Conservation (phyloP, 2,329 filamentous ascomycete genomes). For the Trichoderma arundinaceum region DNA sequence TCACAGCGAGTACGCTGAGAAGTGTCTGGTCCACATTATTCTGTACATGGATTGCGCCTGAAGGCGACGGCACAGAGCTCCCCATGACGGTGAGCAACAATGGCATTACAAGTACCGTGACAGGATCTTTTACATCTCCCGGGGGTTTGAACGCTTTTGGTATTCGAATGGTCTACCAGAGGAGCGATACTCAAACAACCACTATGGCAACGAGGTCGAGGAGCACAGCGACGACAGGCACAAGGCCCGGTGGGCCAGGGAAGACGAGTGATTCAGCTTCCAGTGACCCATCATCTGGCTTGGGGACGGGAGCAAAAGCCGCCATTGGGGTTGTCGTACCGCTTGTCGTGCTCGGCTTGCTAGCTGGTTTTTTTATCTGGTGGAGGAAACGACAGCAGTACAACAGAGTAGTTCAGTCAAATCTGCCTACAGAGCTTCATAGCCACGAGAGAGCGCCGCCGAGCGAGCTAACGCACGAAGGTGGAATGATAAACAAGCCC, state of each 20-base stretch:
- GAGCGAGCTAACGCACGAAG: neutral
- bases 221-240: conserved; percentile 4
- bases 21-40: conserved; percentile 39
- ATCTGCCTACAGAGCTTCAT: conserved; percentile 28
- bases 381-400: conserved; percentile 37
- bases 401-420: conserved; percentile 1
- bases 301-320: conserved; percentile 37
- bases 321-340: conserved; percentile 44
- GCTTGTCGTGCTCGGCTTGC: conserved; percentile 37
- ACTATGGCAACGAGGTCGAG: conserved; percentile 21
- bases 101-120: conserved; percentile 36
- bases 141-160: conserved; percentile 45
- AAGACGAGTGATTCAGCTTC: neutral
- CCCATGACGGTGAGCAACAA: conserved; percentile 38
- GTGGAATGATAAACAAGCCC: conserved; percentile 8
- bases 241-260: neutral
- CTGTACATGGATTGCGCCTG: conserved; percentile 45
- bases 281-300: conserved; percentile 4
- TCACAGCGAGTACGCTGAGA: conserved; percentile 36
- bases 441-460: neutral
- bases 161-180: conserved; percentile 45
- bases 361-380: conserved; percentile 40
- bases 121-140: conserved; percentile 35
- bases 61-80: conserved; percentile 34
- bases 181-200: conserved; percentile 37